Conservation (phyloP, 2,329 filamentous ascomycete species). For the Bipolaris cookei region DNA sequence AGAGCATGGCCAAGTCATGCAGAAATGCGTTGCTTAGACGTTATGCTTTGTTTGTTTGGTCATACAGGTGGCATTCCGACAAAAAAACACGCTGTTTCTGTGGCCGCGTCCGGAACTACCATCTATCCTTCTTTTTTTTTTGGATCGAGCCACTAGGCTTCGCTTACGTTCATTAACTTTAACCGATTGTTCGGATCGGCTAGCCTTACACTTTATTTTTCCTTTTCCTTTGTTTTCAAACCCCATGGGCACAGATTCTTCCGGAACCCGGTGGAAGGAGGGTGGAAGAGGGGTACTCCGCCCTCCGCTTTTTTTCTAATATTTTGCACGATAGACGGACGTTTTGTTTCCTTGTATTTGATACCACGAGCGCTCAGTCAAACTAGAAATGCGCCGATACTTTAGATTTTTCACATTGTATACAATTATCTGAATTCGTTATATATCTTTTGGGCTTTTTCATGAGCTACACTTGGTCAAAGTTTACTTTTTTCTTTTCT, state of each 20-base stretch:
- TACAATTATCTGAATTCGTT: not conserved
- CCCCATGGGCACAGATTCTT: not conserved
- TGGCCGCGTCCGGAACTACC: no score
- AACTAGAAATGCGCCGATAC: not conserved
- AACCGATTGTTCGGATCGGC: not conserved
- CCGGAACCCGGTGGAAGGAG: not conserved
- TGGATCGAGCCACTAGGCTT: not conserved
- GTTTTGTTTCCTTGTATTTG: slow-evolving; percentile 7
- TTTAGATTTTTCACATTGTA: slow-evolving; percentile 3
- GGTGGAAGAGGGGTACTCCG: not conserved
- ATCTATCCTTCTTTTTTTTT: no score
- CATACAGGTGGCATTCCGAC: not conserved
- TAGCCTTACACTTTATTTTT: slow-evolving; percentile 9
- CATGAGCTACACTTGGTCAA: no score
- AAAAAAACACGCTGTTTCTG: not conserved
- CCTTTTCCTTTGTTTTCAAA: slow-evolving; percentile 24
- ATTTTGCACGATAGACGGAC: slow-evolving; percentile 18
- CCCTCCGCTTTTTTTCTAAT: not conserved
- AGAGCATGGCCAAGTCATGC: slow-evolving; percentile 11
- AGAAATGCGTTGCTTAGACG: slow-evolving; percentile 28
- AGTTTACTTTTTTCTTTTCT: no score
- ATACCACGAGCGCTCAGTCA: slow-evolving; percentile 10
- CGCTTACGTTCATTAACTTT: slow-evolving; percentile 8
- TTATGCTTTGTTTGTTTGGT: not conserved
- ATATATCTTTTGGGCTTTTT: no score